phyloP scores from a whole-genome alignment of 2,329 filamentous ascomycete genomes.

The Scedosporium minutisporum region DNA sequence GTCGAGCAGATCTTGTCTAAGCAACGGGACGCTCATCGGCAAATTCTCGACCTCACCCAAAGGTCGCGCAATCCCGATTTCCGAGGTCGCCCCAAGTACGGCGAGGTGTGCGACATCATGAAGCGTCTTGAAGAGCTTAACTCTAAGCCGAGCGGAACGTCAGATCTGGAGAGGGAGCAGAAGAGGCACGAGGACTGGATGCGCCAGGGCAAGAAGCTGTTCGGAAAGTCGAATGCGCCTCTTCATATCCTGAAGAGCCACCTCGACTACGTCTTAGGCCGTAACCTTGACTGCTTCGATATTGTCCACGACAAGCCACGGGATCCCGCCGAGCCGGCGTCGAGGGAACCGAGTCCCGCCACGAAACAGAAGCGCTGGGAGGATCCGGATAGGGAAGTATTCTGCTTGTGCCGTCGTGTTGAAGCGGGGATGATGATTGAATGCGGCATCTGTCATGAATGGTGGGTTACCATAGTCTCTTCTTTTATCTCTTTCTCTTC shows the following conservation, averaged over 20 bases:
- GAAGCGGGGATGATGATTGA: constrained; percentile 99
- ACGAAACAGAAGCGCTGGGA: constrained; percentile 46
- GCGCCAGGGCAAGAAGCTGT: constrained; percentile 93
- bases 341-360: constrained; percentile 61
- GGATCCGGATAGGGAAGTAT: constrained; percentile 67
- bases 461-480: constrained; percentile 44
- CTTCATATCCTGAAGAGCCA: constrained; percentile 91
- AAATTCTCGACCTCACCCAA: constrained; percentile 74
- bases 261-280: constrained; percentile 84
- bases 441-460: constrained; percentile 95
- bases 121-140: constrained; percentile 81
- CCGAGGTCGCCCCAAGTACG: constrained; percentile 72
- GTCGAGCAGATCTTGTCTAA: constrained; percentile 93
- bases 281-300: constrained; percentile 87
- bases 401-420: constrained; percentile 87
- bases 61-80: constrained; percentile 67
- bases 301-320: constrained; percentile 74
- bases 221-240: constrained; percentile 95
- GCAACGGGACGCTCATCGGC: constrained; percentile 85
- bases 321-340: constrained; percentile 83
- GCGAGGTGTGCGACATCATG: constrained; percentile 83
- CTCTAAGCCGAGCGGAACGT: constrained; percentile 81
- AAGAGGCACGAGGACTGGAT: constrained; percentile 99
- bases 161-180: constrained; percentile 88
- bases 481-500: background rate